Evolutionary conservation across 2,329 filamentous ascomycete species (phyloP), one percentile per base, ranked within the genome.

Genomic region (Macrophomina pseudophaseolina): DNA sequence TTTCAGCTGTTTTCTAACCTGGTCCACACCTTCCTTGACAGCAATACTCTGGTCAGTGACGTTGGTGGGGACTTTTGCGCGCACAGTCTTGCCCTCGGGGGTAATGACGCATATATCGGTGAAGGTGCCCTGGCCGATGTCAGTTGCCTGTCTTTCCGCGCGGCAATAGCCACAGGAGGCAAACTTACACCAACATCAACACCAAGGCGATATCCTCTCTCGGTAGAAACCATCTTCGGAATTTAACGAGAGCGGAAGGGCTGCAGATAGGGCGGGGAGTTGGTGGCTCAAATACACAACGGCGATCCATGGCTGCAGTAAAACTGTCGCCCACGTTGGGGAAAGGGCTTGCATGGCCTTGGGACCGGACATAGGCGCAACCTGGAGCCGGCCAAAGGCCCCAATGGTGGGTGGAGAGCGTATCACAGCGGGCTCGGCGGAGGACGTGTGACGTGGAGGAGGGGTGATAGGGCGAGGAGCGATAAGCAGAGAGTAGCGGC

Each of bases 81-180:
- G 76, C 12, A 82, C 76, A 1, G 79, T 80, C 67, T 80, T 74
- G 23, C 81, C 81, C 18, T 76, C 70, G 1, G 82, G 81, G 3
- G 81, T 81, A 66, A 83, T 80, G 33, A 82, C 81, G 69, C 77
- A 83, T 54, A 83, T 77, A 66, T 84, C 82, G 18, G 81, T 84
- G 70, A 84, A 84, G 23, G 81, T 83, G 58, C 82, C 63, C 63
- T 65, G 30, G 12, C 12, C 8, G 35, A 28, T 76, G 62, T 75
- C 23, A 23, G 23, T 23, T 23, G 23, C 23, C 23, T 23, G 23
- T 23, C 23, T 23, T 23, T 23, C 23, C 3, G 23, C 23, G 23
- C 23, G 23, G 23, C 23, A 23, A 23, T 23, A 23, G 23, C 14
- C 3, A 14, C 8, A 1, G n/a, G 4, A 4, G 28, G 30, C 5